Conservation (phyloP, 1,284 basidiomycete genomes). For the Macrocystidia cucumis region DNA sequence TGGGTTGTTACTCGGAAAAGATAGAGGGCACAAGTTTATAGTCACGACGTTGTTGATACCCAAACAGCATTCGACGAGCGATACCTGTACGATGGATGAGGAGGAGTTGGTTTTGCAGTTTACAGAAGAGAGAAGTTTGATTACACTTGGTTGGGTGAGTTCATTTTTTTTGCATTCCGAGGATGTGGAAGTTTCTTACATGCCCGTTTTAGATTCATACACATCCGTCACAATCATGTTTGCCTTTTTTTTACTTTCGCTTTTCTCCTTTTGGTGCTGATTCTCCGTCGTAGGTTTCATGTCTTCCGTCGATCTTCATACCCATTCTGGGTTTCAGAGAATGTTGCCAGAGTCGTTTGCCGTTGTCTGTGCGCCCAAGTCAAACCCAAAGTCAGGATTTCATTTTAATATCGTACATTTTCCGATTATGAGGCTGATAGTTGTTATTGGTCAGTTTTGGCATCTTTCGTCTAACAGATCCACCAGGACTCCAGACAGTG, state of each 20-base stretch:
- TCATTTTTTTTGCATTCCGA: slow-evolving; percentile 5
- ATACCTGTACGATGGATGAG: slow-evolving; percentile 85
- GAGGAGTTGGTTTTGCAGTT: slow-evolving; percentile 83
- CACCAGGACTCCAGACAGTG: slow-evolving; percentile 70
- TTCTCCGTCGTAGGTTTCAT: slow-evolving; percentile 55
- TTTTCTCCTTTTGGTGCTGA: slow-evolving; percentile 1
- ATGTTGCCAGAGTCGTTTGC: slow-evolving; percentile 89
- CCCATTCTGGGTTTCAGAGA: slow-evolving; percentile 79
- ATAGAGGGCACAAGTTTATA: slow-evolving; percentile 48
- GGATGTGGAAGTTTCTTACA: slow-evolving; percentile 1
- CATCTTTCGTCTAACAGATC: slow-evolving; percentile 83
- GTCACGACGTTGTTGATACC: slow-evolving; percentile 79
- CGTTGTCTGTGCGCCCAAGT: slow-evolving; percentile 81
- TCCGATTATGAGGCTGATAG: neutral
- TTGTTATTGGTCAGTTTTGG: slow-evolving; percentile 49
- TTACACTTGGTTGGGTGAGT: slow-evolving; percentile 86
- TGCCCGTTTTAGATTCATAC: slow-evolving; percentile 69
- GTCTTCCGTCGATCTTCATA: slow-evolving; percentile 85
- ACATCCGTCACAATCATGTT: slow-evolving; percentile 84
- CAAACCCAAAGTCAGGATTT: slow-evolving; percentile 54
- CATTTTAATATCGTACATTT: neutral
- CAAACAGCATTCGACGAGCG: slow-evolving; percentile 75
- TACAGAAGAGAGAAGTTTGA: slow-evolving; percentile 68
- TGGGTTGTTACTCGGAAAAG: slow-evolving; percentile 45
- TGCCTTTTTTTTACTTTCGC: slow-evolving; percentile 16